Evolutionary conservation across 2,329 filamentous ascomycete species (phyloP).

Genomic region (Zasmidium angulare): DNA sequence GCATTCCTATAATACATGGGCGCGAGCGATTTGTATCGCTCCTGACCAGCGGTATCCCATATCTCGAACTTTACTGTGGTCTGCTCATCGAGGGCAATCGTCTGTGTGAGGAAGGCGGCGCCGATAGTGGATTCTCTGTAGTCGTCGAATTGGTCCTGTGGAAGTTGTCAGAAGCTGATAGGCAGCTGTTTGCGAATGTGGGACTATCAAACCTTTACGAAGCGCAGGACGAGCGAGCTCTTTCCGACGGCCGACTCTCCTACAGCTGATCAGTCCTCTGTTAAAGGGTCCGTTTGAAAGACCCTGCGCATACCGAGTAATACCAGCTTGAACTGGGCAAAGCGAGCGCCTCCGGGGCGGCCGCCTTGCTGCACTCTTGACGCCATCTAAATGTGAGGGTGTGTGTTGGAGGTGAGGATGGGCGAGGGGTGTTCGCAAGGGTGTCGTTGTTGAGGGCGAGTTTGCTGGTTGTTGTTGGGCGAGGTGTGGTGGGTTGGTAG

Average conservation of each 20-base stretch:
- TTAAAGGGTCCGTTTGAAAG: slow-evolving; percentile 6
- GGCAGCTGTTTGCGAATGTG: neutral
- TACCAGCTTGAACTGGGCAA: slow-evolving; percentile 99
- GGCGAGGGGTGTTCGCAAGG: neutral
- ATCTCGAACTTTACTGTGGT: slow-evolving; percentile 99
- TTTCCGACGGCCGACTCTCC: slow-evolving; percentile 99
- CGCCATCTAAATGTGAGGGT: slow-evolving; percentile 62
- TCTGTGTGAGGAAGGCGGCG: slow-evolving; percentile 97
- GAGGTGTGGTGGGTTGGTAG: neutral
- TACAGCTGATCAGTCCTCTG: slow-evolving; percentile 50
- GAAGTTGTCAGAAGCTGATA: slow-evolving; percentile 3
- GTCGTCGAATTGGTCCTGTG: slow-evolving; percentile 95
- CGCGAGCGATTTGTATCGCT: slow-evolving; percentile 97
- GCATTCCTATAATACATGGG: slow-evolving; percentile 99
- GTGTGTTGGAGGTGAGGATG: neutral
- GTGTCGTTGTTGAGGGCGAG: neutral
- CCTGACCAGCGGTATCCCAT: slow-evolving; percentile 98
- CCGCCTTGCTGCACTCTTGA: slow-evolving; percentile 74
- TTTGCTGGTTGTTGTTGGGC: neutral
- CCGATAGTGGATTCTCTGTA: slow-evolving; percentile 98
- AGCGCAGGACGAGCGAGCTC: slow-evolving; percentile 97
- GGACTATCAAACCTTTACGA: slow-evolving; percentile 75
- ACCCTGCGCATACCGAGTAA: slow-evolving; percentile 71
- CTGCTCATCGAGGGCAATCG: slow-evolving; percentile 94
- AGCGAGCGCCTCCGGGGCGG: slow-evolving; percentile 67